Evolutionary conservation across 768 basidiomycete species (phyloP).

Genomic region (Russula olivacea): DNA sequence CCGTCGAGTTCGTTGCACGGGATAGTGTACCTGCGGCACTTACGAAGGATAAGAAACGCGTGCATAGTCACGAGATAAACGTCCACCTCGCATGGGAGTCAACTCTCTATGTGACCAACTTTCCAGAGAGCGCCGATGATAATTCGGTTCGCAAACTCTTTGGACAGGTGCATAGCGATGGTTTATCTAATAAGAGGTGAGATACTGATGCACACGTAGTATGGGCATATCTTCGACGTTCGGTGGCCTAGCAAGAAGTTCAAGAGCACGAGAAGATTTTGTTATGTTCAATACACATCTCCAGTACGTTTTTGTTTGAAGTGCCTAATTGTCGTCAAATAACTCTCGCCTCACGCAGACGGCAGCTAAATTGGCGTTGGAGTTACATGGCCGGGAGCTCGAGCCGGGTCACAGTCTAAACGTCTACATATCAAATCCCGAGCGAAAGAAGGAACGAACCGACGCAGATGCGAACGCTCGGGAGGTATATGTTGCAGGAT

Average conservation of each 20-base stretch:
- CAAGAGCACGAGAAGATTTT: slow-evolving; percentile 85
- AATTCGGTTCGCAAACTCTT: slow-evolving; percentile 68
- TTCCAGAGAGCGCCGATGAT: slow-evolving; percentile 82
- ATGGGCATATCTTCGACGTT: slow-evolving; percentile 86
- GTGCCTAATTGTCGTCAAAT: not conserved
- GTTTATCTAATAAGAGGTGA: not conserved
- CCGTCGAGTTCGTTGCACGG: slow-evolving; percentile 83
- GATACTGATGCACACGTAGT: slow-evolving; percentile 41
- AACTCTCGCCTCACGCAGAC: slow-evolving; percentile 34
- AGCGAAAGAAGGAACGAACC: slow-evolving; percentile 81
- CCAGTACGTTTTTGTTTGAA: slow-evolving; percentile 50
- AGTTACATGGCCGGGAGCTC: slow-evolving; percentile 70
- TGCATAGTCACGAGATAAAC: slow-evolving; percentile 67
- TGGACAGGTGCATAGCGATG: slow-evolving; percentile 48
- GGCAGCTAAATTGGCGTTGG: slow-evolving; percentile 71
- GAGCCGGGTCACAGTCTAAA: slow-evolving; percentile 61
- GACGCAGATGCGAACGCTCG: slow-evolving; percentile 80
- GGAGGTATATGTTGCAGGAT: slow-evolving; percentile 83
- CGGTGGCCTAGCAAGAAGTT: slow-evolving; percentile 99
- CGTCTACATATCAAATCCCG: slow-evolving; percentile 87
- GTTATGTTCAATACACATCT: slow-evolving; percentile 86
- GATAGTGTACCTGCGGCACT: slow-evolving; percentile 80
- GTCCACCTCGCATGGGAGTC: slow-evolving; percentile 93
- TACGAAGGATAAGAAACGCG: slow-evolving; percentile 90
- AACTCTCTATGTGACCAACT: slow-evolving; percentile 94